Evolutionary conservation across 2,329 filamentous ascomycete species (phyloP), one percentile per base, ranked within the genome.

Genomic region (Xylaria sp.): DNA sequence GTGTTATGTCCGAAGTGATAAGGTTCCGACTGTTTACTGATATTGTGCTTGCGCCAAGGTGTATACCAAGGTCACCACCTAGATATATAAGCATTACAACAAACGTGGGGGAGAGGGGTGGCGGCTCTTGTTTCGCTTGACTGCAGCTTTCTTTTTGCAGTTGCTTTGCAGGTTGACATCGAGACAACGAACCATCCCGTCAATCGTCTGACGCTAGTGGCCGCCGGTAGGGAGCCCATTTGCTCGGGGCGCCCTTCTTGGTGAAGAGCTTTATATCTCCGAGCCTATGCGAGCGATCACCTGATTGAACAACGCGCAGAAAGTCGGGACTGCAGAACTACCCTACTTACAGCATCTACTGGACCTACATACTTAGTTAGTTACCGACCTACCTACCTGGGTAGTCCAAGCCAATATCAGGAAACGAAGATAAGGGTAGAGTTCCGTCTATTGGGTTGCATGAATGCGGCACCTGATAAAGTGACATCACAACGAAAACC

Each of bases 91-190:
- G 39, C 50, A 61, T 32, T 28, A 18, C 34, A 7, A 48, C 18
- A 56, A 68, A 69, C 57, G 56, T 61, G 62, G 61, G 62, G 66
- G 66, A 52, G 62, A 56, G 62, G 66, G 66, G 61, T 23, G 18
- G 66, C 56, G 61, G 61, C 66, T 65, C 62, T 65, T 68, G 48
- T 46, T 61, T 57, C 61, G 66, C 54, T 68, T 65, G 44, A 57
- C 51, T 57, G 58, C 59, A 57, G 34, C 23, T 55, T 57, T 46
- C 51, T 57, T 50, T 61, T 50, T 61, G 56, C 56, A 37, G 56
- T 57, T 65, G 34, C 66, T 56, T 62, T 64, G 65, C 65, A 68
- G 65, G 37, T 68, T 59, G 54, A 65, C 60, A 64, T 34, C 25
- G 60, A 60, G 20, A 59, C 48, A 65, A 48, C 57, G 52, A 62